phyloP scores from a whole-genome alignment of 2,329 filamentous ascomycete genomes.

The Ceratocystis smalleyi region DNA sequence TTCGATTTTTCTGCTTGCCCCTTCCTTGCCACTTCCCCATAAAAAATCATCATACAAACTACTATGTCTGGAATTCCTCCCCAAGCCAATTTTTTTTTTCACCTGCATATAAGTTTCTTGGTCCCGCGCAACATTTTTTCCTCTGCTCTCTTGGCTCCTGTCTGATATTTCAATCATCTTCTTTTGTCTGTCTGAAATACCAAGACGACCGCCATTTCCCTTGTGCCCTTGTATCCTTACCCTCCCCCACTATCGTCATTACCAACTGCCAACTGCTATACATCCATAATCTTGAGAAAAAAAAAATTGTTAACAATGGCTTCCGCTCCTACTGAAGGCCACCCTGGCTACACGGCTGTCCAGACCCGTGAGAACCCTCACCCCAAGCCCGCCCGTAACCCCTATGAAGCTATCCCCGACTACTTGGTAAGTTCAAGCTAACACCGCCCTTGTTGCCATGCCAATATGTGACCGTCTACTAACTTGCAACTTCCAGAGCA shows the following conservation, averaged over 20 bases:
- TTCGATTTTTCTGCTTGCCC: neutral
- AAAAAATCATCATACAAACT: slow-evolving; percentile 1
- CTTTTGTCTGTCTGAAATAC: neutral
- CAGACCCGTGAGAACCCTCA: slow-evolving; percentile 17
- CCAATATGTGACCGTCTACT: neutral
- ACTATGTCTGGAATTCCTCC: neutral
- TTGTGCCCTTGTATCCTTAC: slow-evolving; percentile 3
- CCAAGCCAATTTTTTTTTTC: slow-evolving; percentile 5
- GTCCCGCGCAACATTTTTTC: slow-evolving; percentile 5
- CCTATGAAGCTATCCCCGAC: slow-evolving; percentile 52
- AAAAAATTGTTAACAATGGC: slow-evolving; percentile 14
- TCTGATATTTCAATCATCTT: slow-evolving; percentile 8
- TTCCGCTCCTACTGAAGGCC: slow-evolving; percentile 16
- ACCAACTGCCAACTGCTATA: neutral
- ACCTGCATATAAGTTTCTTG: slow-evolving; percentile 14
- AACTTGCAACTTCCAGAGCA: slow-evolving; percentile 25
- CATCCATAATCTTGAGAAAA: neutral
- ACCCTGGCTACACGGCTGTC: slow-evolving; percentile 17
- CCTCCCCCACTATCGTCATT: neutral
- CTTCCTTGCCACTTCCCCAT: slow-evolving; percentile 15
- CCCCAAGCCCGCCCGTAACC: slow-evolving; percentile 24
- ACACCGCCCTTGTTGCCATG: too few species aligned
- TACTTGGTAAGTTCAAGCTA: slow-evolving; percentile 33
- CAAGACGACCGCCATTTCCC: neutral
- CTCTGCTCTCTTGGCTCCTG: slow-evolving; percentile 8